Conservation (phyloP, 2,329 filamentous ascomycete genomes). For the Talaromyces rugulosus region DNA sequence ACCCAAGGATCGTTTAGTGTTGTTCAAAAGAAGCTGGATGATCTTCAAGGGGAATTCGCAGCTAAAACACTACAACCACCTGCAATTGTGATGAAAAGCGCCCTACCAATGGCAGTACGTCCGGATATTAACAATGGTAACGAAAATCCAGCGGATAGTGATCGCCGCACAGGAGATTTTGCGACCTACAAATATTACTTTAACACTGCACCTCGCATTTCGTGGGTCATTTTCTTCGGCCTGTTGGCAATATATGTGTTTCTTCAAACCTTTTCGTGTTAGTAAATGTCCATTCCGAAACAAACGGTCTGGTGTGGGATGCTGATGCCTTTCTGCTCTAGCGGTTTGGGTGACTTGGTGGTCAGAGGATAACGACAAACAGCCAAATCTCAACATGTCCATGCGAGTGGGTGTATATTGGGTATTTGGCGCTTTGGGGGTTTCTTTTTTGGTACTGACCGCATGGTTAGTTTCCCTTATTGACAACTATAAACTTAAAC, state of each 20-base stretch:
- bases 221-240: background rate
- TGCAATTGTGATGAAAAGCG: background rate
- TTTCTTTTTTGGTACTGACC: background rate
- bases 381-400: background rate
- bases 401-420: background rate
- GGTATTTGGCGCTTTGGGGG: background rate
- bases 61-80: background rate
- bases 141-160: background rate
- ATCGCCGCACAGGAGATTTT: background rate
- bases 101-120: background rate
- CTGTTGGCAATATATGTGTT: background rate
- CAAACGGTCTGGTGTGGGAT: too few species aligned
- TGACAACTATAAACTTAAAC: background rate
- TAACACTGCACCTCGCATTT: background rate
- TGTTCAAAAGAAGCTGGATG: background rate
- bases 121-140: background rate
- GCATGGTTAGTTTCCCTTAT: background rate
- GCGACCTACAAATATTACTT: background rate
- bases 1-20: slow-evolving; percentile 39
- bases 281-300: background rate
- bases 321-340: background rate
- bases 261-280: background rate
- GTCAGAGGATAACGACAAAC: background rate
- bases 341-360: background rate
- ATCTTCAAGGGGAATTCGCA: background rate